phyloP scores from a whole-genome alignment of 164 flowering plant species.

The Sedum album region DNA sequence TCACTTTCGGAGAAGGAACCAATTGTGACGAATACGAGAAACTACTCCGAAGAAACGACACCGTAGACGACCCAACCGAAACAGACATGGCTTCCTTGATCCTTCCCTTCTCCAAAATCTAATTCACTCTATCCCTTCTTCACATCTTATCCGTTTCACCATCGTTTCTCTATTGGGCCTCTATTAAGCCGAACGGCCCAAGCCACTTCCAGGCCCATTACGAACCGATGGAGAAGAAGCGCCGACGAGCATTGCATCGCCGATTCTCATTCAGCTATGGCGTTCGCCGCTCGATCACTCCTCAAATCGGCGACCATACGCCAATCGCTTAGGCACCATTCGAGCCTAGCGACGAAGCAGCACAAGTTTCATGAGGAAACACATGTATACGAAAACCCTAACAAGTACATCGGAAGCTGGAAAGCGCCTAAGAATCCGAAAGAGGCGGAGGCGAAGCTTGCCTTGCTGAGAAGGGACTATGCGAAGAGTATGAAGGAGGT shows the following conservation, averaged over 20 bases:
- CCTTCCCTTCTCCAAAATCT: neutral
- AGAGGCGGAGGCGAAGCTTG: slow-evolving; percentile 54
- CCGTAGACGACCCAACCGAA: neutral
- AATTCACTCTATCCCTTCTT: neutral
- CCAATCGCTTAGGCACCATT: neutral
- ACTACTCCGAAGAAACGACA: slow-evolving; percentile 4
- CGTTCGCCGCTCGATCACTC: neutral
- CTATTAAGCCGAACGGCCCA: too few species aligned
- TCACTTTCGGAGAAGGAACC: neutral
- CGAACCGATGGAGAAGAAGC: too few species aligned
- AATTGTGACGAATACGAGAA: slow-evolving; percentile 8
- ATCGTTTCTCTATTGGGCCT: neutral
- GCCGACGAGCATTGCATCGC: too few species aligned
- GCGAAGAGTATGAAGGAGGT: slow-evolving; percentile 51
- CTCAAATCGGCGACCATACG: neutral
- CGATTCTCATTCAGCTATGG: neutral
- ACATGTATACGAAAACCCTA: slow-evolving; percentile 40
- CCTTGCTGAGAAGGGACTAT: slow-evolving; percentile 46
- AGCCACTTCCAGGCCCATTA: too few species aligned
- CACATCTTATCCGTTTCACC: neutral
- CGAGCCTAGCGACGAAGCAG: neutral
- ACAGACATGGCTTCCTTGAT: neutral
- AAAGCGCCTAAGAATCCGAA: slow-evolving; percentile 39
- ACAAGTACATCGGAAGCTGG: slow-evolving; percentile 61
- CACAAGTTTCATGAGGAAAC: slow-evolving; percentile 22